Evolutionary conservation across 768 basidiomycete genomes (phyloP).

Genomic region (Bullera alba): DNA sequence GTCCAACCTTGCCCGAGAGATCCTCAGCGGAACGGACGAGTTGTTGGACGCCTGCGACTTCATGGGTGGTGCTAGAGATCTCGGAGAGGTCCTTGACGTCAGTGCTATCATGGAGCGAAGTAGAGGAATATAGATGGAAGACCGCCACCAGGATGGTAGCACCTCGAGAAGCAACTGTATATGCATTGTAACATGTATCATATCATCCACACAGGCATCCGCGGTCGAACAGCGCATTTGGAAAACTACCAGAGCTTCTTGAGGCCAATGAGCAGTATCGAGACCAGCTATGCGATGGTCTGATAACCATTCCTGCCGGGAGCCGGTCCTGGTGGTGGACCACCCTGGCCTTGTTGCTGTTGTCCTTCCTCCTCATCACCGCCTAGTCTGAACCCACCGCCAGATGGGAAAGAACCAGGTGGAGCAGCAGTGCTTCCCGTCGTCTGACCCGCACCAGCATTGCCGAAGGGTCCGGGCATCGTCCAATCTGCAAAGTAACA

Average conservation of each 20-base stretch:
- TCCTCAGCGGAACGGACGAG: conserved; percentile 89
- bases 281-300: conserved; percentile 29
- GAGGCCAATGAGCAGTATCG: too few relatives aligned
- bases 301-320: conserved; percentile 34
- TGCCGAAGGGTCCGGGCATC: conserved; percentile 27
- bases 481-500: conserved; percentile 15
- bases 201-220: too few relatives aligned
- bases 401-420: conserved; percentile 24
- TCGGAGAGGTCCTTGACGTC: conserved; percentile 29
- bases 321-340: conserved; percentile 22
- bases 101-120: conserved; percentile 34
- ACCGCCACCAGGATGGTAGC: not conserved
- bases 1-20: conserved; percentile 81
- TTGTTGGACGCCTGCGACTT: conserved; percentile 68
- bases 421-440: not conserved
- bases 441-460: conserved; percentile 2
- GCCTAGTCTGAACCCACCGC: conserved; percentile 38
- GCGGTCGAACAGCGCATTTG: too few relatives aligned
- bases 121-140: conserved; percentile 24
- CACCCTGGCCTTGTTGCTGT: conserved; percentile 3
- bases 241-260: too few relatives aligned
- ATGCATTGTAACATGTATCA: conserved; percentile 6
- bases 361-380: conserved; percentile 25
- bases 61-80: conserved; percentile 59
- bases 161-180: too few relatives aligned